Conservation (phyloP, 169 alveolate genomes). For the Eimeria falciformis region DNA sequence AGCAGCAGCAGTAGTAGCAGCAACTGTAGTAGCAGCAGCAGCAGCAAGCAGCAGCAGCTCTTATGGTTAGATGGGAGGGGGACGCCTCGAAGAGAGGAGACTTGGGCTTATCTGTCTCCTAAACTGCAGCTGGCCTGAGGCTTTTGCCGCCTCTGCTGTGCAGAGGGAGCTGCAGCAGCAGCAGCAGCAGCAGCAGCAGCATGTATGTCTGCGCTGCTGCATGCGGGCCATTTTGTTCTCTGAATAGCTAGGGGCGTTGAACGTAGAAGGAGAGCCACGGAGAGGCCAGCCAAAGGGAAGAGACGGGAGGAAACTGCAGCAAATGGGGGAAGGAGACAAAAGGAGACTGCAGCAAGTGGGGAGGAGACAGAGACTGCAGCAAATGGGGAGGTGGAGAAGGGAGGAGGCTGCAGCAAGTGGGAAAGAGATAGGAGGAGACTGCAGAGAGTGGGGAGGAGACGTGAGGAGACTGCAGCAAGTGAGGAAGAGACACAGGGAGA, state of each 20-base stretch:
- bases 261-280: too few species aligned
- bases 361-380: neutral
- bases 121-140: too few species aligned
- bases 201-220: too few species aligned
- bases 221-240: too few species aligned
- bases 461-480: conserved; percentile 4
- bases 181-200: conserved; percentile 41
- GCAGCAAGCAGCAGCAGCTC: too few species aligned
- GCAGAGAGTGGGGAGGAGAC: neutral
- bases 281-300: neutral
- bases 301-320: neutral
- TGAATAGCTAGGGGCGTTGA: too few species aligned
- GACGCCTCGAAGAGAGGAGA: neutral
- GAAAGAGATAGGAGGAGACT: neutral
- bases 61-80: too few species aligned
- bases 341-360: neutral
- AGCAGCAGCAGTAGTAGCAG: neutral
- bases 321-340: neutral
- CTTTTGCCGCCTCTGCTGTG: neutral
- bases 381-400: neutral
- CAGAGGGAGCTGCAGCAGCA: neutral
- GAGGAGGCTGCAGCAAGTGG: too few species aligned
- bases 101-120: conserved; percentile 7
- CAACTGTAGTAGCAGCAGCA: too few species aligned
- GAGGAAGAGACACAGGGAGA: neutral